phyloP scores from a whole-genome alignment of 1,284 basidiomycete species.

The Rhizopogon parksii region DNA sequence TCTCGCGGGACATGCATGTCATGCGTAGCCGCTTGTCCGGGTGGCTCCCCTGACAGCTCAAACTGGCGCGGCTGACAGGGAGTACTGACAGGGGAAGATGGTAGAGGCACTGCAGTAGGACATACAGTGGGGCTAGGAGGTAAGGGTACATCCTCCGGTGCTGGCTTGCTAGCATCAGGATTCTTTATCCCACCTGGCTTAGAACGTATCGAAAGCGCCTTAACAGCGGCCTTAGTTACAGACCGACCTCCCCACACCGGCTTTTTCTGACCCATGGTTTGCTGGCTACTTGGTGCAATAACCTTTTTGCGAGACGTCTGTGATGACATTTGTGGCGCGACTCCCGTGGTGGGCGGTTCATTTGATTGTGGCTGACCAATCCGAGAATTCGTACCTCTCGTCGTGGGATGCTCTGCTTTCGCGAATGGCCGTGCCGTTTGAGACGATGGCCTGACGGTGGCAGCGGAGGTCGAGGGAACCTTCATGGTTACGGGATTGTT shows the following conservation, averaged over 20 bases:
- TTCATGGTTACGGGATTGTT: constrained; percentile 19
- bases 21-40: not conserved
- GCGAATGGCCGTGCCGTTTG: not conserved
- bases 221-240: not conserved
- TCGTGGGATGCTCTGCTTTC: not conserved
- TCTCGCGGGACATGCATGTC: not conserved
- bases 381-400: constrained; percentile 4
- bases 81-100: constrained; percentile 21
- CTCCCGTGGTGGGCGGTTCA: not conserved
- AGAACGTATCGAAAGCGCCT: not conserved
- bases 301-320: not conserved
- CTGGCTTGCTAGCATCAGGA: not conserved
- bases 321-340: not conserved
- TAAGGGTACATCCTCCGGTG: constrained; percentile 23
- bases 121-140: constrained; percentile 23
- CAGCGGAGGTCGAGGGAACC: constrained; percentile 8
- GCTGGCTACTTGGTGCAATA: not conserved
- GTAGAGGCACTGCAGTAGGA: constrained; percentile 22
- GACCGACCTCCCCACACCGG: not conserved
- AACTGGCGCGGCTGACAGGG: not conserved
- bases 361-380: not conserved
- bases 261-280: not conserved
- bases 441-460: not conserved
- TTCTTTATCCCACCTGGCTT: not conserved
- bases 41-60: not conserved